Evolutionary conservation across 345 rosid genomes (phyloP).

Genomic region (Melaleuca quinquenervia): DNA sequence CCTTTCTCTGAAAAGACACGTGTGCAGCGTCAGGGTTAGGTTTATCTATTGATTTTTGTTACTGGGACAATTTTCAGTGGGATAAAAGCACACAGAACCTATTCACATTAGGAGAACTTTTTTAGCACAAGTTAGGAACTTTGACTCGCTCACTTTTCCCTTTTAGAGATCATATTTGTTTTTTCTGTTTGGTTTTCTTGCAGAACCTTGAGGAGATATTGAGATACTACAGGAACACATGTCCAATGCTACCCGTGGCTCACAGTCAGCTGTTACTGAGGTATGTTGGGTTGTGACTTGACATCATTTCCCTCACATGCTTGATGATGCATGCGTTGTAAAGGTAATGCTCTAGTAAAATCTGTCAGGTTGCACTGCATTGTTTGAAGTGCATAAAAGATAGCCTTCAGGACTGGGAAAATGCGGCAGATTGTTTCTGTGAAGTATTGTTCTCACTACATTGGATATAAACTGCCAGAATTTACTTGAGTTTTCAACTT

Average conservation of each 20-base stretch:
- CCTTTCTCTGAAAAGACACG: background rate
- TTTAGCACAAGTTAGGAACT: background rate
- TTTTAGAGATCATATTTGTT: background rate
- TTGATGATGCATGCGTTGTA: background rate
- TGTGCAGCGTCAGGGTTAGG: background rate
- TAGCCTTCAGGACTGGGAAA: background rate
- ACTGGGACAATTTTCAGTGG: background rate
- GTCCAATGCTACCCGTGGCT: constrained; percentile 34
- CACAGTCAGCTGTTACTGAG: constrained; percentile 42
- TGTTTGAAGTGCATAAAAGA: background rate
- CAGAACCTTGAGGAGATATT: constrained; percentile 73
- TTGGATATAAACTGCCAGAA: background rate
- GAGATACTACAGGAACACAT: constrained; percentile 37
- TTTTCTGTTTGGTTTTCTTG: constrained; percentile 1
- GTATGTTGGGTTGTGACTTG: constrained; percentile 9
- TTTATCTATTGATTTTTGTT: background rate
- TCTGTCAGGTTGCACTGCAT: background rate
- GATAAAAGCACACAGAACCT: background rate
- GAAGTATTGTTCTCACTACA: background rate
- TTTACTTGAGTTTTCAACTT: background rate
- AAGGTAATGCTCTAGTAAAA: background rate
- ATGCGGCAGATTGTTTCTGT: background rate
- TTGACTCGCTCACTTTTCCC: background rate
- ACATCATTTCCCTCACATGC: background rate
- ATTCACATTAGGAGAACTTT: background rate